Evolutionary conservation across 306 rosid species (phyloP), one percentile per base, ranked within the genome.

Genomic region (Psophocarpus tetragonolobus): DNA sequence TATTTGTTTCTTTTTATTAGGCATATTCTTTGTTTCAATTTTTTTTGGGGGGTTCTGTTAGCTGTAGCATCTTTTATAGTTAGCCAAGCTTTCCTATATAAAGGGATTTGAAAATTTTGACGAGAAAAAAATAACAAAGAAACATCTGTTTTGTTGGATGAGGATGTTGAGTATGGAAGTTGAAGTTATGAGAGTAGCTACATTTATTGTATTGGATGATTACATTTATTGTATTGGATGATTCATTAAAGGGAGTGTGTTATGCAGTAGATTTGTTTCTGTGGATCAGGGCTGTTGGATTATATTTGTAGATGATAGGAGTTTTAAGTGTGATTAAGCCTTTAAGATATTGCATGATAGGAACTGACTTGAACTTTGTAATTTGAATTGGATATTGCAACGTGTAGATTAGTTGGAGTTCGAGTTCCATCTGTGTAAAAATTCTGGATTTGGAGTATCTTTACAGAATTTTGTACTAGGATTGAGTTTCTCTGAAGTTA

Each of bases 41-140:
- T 61, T 38, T 57, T 80, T 63, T n/a, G n/a, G n/a, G n/a, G 50
- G 60, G 62, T 71, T 48, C 58, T 26, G 41, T 50, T 63, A 32
- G 65, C 32, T 13, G 23, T 53, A 80, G 62, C 47, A 13, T 33
- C 23, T 71, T 47, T 35, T 20, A 8, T 48, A 35, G 27, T 33
- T 61, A 61, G 26, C 26, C 23, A 30, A 17, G 48, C 47, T 62
- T 58, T 78, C 38, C 26, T 5, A 21, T 48, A 27, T 50, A 54
- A 36, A 32, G 42, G 39, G 57, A 36, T 75, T 48, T 77, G 20
- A 42, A 42, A 45, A 10, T 29, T 64, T 64, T 42, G 56, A 14
- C 23, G 36, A 29, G 18, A 20, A 63, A 33, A 62, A 71, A 44
- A 26, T 13, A 10, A 48, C n/a, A 12, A 36, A 24, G 29, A 29